A percentile compares a stretch with the other conserved stretches of the same genome.
These are phyloP conservation scores for Suillus alpinus DNA, from an alignment of 768 basidiomycete genomes.

Conservation along the genomic window DNA sequence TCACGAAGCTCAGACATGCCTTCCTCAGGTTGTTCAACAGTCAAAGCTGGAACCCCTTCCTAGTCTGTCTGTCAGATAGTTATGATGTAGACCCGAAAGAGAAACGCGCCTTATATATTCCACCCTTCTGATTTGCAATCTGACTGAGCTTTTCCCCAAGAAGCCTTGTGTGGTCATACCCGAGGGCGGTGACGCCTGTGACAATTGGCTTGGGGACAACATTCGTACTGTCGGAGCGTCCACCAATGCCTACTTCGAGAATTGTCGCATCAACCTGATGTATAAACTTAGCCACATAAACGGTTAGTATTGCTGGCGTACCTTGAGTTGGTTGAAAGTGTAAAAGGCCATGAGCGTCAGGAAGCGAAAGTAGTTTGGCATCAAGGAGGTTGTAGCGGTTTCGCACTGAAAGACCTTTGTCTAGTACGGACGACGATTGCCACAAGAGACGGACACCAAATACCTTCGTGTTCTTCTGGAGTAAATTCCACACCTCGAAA, in stretches of 20 bases:
- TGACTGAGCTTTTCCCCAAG: conserved; percentile 85
- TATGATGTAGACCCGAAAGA: background rate
- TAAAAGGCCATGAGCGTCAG: conserved; percentile 92
- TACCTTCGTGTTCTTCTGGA: conserved; percentile 49
- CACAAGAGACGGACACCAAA: conserved; percentile 40
- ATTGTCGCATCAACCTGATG: conserved; percentile 78
- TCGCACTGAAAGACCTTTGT: conserved; percentile 37
- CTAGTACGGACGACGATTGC: background rate
- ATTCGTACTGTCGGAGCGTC: conserved; percentile 92
- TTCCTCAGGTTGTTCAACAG: conserved; percentile 72
- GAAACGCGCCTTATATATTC: conserved; percentile 84
- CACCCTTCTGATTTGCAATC: conserved; percentile 94
- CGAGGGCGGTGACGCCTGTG: conserved; percentile 86
- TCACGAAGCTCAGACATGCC: conserved; percentile 66
- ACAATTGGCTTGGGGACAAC: conserved; percentile 88
- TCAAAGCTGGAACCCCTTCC: conserved; percentile 83
- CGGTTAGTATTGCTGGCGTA: conserved; percentile 11
- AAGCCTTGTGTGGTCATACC: conserved; percentile 86
- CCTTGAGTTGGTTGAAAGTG: conserved; percentile 75
- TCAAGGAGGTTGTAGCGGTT: conserved; percentile 50
- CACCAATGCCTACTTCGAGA: conserved; percentile 96
- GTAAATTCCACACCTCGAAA: conserved; percentile 92
- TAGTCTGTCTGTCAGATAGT: conserved; percentile 23
- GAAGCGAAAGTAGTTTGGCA: conserved; percentile 94
- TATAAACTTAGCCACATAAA: background rate